phyloP scores from a whole-genome alignment of 768 basidiomycete genomes.

The Cystobasidium onofrii region DNA sequence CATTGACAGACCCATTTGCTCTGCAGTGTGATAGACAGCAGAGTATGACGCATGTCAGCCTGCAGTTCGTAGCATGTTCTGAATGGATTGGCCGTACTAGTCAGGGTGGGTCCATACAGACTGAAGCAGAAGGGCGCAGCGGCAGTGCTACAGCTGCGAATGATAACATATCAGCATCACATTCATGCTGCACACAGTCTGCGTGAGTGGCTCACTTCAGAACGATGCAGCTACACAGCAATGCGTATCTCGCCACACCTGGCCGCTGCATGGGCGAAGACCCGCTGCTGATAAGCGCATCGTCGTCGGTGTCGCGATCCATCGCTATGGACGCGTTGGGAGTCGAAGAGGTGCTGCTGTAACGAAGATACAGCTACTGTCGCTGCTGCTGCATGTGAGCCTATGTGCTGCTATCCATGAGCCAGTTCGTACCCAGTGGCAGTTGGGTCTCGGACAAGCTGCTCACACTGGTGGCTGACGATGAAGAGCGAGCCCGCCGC shows the following conservation, averaged over 20 bases:
- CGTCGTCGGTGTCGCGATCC: neutral
- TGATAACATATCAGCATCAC: neutral
- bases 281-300: neutral
- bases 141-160: slow-evolving; percentile 10
- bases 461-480: too few relatives aligned
- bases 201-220: slow-evolving; percentile 8
- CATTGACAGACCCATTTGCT: slow-evolving; percentile 14
- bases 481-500: too few relatives aligned
- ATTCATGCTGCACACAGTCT: neutral
- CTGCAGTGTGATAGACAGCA: neutral
- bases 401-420: too few relatives aligned
- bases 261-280: neutral
- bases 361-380: too few relatives aligned
- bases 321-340: neutral
- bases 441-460: too few relatives aligned
- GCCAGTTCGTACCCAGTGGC: too few relatives aligned
- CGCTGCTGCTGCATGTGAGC: too few relatives aligned
- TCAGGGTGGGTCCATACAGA: slow-evolving; percentile 5
- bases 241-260: neutral
- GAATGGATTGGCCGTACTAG: neutral
- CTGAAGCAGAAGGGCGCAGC: neutral
- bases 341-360: neutral
- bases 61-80: neutral
- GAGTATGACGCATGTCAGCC: neutral
- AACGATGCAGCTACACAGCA: slow-evolving; percentile 19